Evolutionary conservation across 352 stramenopile species (phyloP), one percentile per base, ranked within the genome.

Genomic region (Lagenidium sp.): DNA sequence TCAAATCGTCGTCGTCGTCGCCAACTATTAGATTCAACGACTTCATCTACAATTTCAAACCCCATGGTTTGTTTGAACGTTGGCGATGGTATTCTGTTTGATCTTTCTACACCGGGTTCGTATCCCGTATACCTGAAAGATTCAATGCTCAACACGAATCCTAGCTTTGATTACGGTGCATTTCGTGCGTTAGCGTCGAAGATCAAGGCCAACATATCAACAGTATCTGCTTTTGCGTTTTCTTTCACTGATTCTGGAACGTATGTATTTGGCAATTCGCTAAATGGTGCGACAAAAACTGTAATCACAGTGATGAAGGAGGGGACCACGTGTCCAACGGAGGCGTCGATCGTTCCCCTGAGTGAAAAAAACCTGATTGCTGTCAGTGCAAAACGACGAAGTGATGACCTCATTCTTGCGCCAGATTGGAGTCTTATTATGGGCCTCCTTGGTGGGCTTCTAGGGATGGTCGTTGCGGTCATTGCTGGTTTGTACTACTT

Each of bases 51-150:
- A 0, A 87, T 97, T 1, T 29, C 55, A 8, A 94, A 95, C 34
- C 90, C 92, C 1, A 89, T 97, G 56, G 50, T 95, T 2, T 97
- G 86, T 41, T 58, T 97, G 1, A 58, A 56, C 4, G 35, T 76
- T 2, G 84, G 85, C n/a, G 64, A 82, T 20, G 84, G 84, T 1
- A 52, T 98, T 13, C 41, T 96, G 2, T 97, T 96, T 48, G 83
- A 97, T 51, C 64, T 98, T 13, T 82, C 78, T 0, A 69, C 72
- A 0, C 54, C 58, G 2, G 60, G 54, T 13, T 80, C 69, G 15
- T 97, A 96, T 44, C 92, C 92, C 4, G 71, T 97, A 40, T 98
- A 98, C 53, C 50, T 95, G 20, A 97, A 96, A 53, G 86, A 97
- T 53, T 97, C 87, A 18, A 85, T 97, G 57, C 79, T 98, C 24